Base-by-base conservation (phyloP, 257 asterid species). In the Sherardia arvensis region DNA sequence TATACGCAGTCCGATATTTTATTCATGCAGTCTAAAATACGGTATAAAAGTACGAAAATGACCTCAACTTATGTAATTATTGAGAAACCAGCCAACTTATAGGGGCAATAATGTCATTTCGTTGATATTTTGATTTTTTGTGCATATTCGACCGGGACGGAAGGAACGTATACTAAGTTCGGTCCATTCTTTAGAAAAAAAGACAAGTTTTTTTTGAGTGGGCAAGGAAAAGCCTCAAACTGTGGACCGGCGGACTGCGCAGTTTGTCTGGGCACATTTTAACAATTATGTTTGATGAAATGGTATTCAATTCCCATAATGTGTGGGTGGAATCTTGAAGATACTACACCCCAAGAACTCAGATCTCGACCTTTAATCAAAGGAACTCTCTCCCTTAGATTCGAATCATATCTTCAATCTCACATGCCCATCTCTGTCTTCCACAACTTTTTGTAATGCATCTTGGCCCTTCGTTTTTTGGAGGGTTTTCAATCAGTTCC, bases 261-360 rank as follows among this genome's bases (percentile, higher is more conserved):
- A 43, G 51, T 15, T 15, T 43, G 51, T 43, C 51, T 43, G 51
- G 56, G 56, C 56, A 14, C 58, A 53, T 53, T n/a, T n/a, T 53
- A 53, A 49, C 51, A 49, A 49, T 49, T 49, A 49, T n/a, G n/a
- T n/a, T n/a, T n/a, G n/a, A 49, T 49, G 14, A 18, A 49, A 49
- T 49, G 12, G 20, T 14, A 49, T n/a, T n/a, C n/a, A 53, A 53
- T 28, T 53, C 58, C 65, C 53, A 3, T 2, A 36, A 28, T 33
- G 7, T 0, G 27, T 34, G 62, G 62, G 69, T 65, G 54, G 69
- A 65, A 65, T 65, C 54, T 53, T 54, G 62, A 23, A 28, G 47
- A 28, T 30, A 9, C 51, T 43, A 43, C 11, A 10, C 5, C n/a
- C 56, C 23, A 49, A 49, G 20, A 38, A 11, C 47, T 20, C 26